A percentile compares a stretch with the other conserved stretches of the same genome.
phyloP scores from a whole-genome alignment of 2,329 filamentous ascomycete genomes.

The Blastomyces emzantsi region DNA sequence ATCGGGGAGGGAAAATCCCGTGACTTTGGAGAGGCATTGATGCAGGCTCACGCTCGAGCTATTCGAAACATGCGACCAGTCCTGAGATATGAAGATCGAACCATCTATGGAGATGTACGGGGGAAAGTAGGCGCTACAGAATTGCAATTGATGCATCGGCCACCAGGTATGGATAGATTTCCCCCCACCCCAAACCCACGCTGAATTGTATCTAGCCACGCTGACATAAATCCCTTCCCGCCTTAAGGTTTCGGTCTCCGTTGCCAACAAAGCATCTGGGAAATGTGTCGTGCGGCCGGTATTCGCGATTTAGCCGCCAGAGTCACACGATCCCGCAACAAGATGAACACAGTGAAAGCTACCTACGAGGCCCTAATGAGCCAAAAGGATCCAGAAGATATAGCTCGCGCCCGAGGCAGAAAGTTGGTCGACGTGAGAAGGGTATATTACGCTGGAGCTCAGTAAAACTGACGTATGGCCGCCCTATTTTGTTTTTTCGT shows the following conservation, averaged over 20 bases:
- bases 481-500: conserved; percentile 13
- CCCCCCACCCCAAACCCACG: not conserved
- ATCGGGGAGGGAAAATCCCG: conserved; percentile 84
- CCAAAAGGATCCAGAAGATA: conserved; percentile 80
- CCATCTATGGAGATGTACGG: conserved; percentile 76
- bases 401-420: conserved; percentile 80
- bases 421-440: conserved; percentile 95
- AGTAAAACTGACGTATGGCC: conserved; percentile 1
- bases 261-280: conserved; percentile 83
- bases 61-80: conserved; percentile 93
- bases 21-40: conserved; percentile 56
- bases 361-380: conserved; percentile 70
- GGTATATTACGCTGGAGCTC: conserved; percentile 81
- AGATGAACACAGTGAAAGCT: conserved; percentile 97
- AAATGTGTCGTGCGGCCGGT: conserved; percentile 80
- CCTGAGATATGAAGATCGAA: conserved; percentile 79
- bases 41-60: conserved; percentile 69
- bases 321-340: conserved; percentile 79
- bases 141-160: conserved; percentile 69
- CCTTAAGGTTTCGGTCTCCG: conserved; percentile 80
- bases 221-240: conserved; percentile 7
- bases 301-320: conserved; percentile 78
- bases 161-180: conserved; percentile 63
- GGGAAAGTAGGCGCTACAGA: conserved; percentile 83
- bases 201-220: not conserved